Percentiles rank a stretch among this genome's conserved stretches.
phyloP scores from a whole-genome alignment of 2,329 filamentous ascomycete genomes.

The Ophiosphaerella herpotricha region DNA sequence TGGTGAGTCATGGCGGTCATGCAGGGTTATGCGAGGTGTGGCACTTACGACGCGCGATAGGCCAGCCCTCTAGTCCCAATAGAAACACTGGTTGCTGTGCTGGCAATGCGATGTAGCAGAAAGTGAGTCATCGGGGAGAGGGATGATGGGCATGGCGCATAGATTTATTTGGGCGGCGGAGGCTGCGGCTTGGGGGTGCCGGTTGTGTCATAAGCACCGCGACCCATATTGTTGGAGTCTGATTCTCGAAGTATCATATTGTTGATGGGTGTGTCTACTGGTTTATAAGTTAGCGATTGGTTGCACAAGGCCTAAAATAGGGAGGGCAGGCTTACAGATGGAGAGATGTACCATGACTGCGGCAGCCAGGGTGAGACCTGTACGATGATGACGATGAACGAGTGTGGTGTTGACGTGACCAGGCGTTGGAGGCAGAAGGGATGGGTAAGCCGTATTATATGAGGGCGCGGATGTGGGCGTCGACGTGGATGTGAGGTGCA shows the following conservation, averaged over 20 bases:
- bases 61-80: constrained; percentile 41
- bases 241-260: constrained; percentile 51
- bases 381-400: constrained; percentile 19
- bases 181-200: constrained; percentile 53
- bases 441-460: constrained; percentile 27
- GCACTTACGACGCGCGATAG: constrained; percentile 40
- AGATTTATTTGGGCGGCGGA: constrained; percentile 46
- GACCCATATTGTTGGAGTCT: constrained; percentile 53
- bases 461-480: constrained; percentile 9
- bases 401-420: constrained; percentile 22
- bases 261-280: constrained; percentile 28
- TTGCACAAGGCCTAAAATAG: constrained; percentile 22
- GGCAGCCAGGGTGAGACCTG: constrained; percentile 28
- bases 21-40: constrained; percentile 32
- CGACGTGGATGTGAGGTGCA: constrained; percentile 12
- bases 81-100: constrained; percentile 13
- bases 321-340: constrained; percentile 23
- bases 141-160: constrained; percentile 6
- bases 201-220: constrained; percentile 56
- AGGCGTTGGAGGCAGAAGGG: constrained; percentile 7
- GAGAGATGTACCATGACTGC: constrained; percentile 23
- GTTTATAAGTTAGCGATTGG: constrained; percentile 38
- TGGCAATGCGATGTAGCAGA: constrained; percentile 1
- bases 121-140: constrained; percentile 4
- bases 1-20: constrained; percentile 34